phyloP scores from a whole-genome alignment of 2,329 filamentous ascomycete species.

The Karstenula rhodostoma region DNA sequence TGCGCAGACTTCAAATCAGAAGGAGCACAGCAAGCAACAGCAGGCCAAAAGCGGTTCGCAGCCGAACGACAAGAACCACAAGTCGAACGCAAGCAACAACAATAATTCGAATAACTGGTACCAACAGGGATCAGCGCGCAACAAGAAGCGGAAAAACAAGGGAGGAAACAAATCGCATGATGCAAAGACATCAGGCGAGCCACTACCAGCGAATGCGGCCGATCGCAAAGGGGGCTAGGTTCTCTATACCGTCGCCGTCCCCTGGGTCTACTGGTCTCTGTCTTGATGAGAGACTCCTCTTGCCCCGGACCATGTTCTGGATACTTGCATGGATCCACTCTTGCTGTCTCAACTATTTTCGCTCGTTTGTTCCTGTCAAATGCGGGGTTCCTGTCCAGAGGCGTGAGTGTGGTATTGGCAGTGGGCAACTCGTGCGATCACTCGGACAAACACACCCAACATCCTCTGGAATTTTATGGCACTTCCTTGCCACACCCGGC shows the following conservation, averaged over 20 bases:
- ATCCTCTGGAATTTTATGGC: background rate
- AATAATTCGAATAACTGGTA: slow-evolving; percentile 25
- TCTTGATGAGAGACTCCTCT: background rate
- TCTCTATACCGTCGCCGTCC: slow-evolving; percentile 15
- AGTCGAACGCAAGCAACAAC: slow-evolving; percentile 30
- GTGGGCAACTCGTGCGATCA: background rate
- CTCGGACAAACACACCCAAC: background rate
- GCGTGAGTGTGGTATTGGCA: background rate
- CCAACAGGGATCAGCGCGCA: slow-evolving; percentile 30
- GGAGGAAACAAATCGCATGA: slow-evolving; percentile 38
- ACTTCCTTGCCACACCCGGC: background rate
- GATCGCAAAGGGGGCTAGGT: slow-evolving; percentile 57
- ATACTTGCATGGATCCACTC: background rate
- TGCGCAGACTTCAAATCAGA: slow-evolving; percentile 25
- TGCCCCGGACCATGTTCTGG: background rate
- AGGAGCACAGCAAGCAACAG: slow-evolving; percentile 32
- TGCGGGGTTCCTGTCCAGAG: background rate
- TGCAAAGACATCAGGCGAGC: slow-evolving; percentile 48
- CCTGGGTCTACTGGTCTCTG: slow-evolving; percentile 1
- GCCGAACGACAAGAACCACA: slow-evolving; percentile 26
- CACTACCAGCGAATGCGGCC: slow-evolving; percentile 53
- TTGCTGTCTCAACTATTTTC: background rate
- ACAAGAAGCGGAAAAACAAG: slow-evolving; percentile 38
- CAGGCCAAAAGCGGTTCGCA: slow-evolving; percentile 20
- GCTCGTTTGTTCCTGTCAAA: background rate